Evolutionary conservation across 176 grass and related monocot species (phyloP).

Genomic region (Cenchrus fungigraminus): DNA sequence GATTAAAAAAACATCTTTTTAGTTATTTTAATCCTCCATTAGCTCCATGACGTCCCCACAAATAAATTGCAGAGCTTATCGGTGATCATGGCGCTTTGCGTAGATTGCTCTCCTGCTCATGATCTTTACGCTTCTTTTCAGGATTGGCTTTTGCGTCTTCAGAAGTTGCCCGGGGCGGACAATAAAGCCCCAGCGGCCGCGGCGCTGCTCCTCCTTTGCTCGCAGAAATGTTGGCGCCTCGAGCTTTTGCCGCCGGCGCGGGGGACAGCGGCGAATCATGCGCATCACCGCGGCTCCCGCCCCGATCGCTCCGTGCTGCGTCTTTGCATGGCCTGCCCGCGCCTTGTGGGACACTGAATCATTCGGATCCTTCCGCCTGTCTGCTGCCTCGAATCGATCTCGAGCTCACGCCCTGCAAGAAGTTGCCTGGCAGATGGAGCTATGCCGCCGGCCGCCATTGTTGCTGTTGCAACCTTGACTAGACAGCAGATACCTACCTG

Average conservation of each 20-base stretch:
- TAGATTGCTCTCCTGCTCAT: slow-evolving; percentile 33
- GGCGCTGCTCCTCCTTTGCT: slow-evolving; percentile 27
- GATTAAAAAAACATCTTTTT: background rate
- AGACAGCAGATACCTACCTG: background rate
- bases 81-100: slow-evolving; percentile 21
- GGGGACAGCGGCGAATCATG: slow-evolving; percentile 48
- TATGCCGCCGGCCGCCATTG: slow-evolving; percentile 1
- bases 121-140: slow-evolving; percentile 36
- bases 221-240: slow-evolving; percentile 17
- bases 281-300: slow-evolving; percentile 18
- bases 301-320: slow-evolving; percentile 32
- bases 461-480: slow-evolving; percentile 12
- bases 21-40: background rate
- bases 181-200: slow-evolving; percentile 31
- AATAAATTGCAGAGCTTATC: background rate
- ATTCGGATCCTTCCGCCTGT: slow-evolving; percentile 42
- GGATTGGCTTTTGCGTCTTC: slow-evolving; percentile 26
- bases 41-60: background rate
- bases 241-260: slow-evolving; percentile 45
- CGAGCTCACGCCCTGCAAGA: background rate
- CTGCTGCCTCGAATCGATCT: slow-evolving; percentile 12
- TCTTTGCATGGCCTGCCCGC: slow-evolving; percentile 40
- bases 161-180: slow-evolving; percentile 9
- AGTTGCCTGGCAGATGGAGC: background rate
- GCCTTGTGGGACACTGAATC: slow-evolving; percentile 53